A percentile compares a stretch with the other conserved stretches of the same genome.
Conservation (phyloP, 1,284 basidiomycete genomes). For the Moniliella sp. region DNA sequence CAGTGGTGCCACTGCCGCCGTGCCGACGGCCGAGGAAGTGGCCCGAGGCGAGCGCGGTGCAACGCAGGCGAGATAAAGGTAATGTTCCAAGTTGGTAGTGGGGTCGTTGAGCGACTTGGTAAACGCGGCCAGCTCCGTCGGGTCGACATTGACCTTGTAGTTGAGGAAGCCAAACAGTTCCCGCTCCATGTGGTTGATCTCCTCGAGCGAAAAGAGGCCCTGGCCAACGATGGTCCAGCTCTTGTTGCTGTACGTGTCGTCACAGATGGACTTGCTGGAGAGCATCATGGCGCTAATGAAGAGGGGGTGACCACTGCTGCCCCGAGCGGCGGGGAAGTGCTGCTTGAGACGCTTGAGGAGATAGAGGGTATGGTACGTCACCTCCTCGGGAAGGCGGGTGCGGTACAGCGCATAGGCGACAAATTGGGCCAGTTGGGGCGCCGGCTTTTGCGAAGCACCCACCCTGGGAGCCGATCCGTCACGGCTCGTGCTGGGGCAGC, state of each 20-base stretch:
- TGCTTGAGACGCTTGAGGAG: slow-evolving; percentile 28
- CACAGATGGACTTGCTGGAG: slow-evolving; percentile 30
- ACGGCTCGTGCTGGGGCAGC: slow-evolving; percentile 21
- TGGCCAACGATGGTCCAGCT: slow-evolving; percentile 33
- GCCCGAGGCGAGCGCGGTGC: too few species aligned
- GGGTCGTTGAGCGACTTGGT: too few species aligned
- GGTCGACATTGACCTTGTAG: slow-evolving; percentile 24
- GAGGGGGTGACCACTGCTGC: slow-evolving; percentile 32
- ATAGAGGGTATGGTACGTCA: slow-evolving; percentile 26
- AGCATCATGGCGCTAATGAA: slow-evolving; percentile 34
- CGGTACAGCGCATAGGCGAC: slow-evolving; percentile 33
- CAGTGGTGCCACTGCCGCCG: too few species aligned
- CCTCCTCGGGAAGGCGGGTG: slow-evolving; percentile 23
- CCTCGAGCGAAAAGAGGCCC: slow-evolving; percentile 26
- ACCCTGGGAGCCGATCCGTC: slow-evolving; percentile 7
- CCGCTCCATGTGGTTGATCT: slow-evolving; percentile 34
- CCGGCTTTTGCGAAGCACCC: slow-evolving; percentile 2
- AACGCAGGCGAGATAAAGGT: too few species aligned
- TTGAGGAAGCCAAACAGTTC: slow-evolving; percentile 31
- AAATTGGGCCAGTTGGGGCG: slow-evolving; percentile 29
- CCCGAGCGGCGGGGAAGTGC: slow-evolving; percentile 29
- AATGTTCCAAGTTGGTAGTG: too few species aligned
- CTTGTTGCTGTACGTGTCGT: slow-evolving; percentile 34
- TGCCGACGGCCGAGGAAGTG: too few species aligned
- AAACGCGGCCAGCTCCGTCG: too few species aligned